Evolutionary conservation across 345 rosid genomes (phyloP), one percentile per base, ranked within the genome.

Genomic region (Eucalyptus guilfoylei): DNA sequence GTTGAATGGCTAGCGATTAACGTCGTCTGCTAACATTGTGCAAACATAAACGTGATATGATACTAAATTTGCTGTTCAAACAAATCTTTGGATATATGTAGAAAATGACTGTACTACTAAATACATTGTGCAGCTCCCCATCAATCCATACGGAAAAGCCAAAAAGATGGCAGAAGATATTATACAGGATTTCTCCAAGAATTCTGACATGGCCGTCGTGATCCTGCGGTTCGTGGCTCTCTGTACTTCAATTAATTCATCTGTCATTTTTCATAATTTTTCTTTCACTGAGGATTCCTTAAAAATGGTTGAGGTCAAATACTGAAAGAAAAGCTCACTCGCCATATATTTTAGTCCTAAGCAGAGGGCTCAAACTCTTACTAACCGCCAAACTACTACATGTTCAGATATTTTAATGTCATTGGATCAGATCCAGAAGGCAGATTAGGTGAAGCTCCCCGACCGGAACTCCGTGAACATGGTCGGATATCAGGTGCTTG

Each of bases 121-220:
- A 54, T 86, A 8, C 67, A 49, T 14, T 52, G 69, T 86, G 26
- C 91, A 98, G 99, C 92, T 92, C n/a, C 99, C 99, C 2, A 98
- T 97, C 88, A 98, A 98, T 91, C 99, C 99, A 47, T 98, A 97
- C 50, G 99, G 99, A 87, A 98, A 97, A 95, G 99, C 99, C 88
- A 98, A 98, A 93, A 98, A 96, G 92, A 98, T 98, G 99, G 97
- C 99, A 12, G 99, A 98, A 93, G 99, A 96, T 91, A 95, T 97
- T 91, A 97, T 98, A 86, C 93, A 95, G 64, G 99, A 98, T 91
- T 97, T 97, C 92, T 96, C 97, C 21, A 98, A 94, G 90, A 97
- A 93, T 90, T 94, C 98, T 72, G 93, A 96, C 89, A 95, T 96
- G 97, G 99, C 99, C 0, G 95, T 98, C 76, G 95, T 98, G 99